Evolutionary conservation across 805 yeast species (phyloP).

Genomic region (Lipomyces oligophaga): DNA sequence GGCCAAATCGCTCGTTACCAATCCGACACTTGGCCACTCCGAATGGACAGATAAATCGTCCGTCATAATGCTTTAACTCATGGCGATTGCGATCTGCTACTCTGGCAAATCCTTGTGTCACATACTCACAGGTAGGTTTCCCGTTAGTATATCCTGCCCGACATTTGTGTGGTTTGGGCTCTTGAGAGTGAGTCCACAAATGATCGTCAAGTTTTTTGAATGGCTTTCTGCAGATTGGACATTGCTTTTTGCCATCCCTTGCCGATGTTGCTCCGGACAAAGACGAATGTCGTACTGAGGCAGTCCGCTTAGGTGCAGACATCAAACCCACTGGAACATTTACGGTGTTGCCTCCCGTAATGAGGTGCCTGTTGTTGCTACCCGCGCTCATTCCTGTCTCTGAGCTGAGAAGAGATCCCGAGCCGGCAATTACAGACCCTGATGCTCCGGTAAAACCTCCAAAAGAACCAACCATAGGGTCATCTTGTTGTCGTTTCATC

Average conservation of each 20-base stretch:
- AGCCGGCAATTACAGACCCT: too few species aligned
- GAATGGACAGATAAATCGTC: slow-evolving; percentile 22
- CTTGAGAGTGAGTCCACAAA: slow-evolving; percentile 20
- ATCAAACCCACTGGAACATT: too few species aligned
- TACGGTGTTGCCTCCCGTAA: too few species aligned
- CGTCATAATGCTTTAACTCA: slow-evolving; percentile 20
- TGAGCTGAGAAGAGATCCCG: too few species aligned
- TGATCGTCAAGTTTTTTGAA: slow-evolving; percentile 24
- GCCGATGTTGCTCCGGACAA: too few species aligned
- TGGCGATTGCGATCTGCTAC: slow-evolving; percentile 22
- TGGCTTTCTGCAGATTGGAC: slow-evolving; percentile 18
- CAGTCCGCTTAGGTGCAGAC: too few species aligned
- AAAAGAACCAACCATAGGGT: too few species aligned
- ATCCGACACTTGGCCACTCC: slow-evolving; percentile 13
- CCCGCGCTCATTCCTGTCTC: too few species aligned
- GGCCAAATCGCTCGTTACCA: slow-evolving; percentile 19
- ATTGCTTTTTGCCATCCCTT: slow-evolving; percentile 18
- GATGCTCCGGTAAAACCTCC: too few species aligned
- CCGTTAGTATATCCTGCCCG: slow-evolving; percentile 21
- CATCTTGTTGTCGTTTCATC: too few species aligned
- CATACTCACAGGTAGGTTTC: slow-evolving; percentile 15
- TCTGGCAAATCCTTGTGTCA: slow-evolving; percentile 19
- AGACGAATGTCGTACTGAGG: too few species aligned
- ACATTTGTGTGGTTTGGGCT: slow-evolving; percentile 24
- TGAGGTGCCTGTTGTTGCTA: neutral